Evolutionary conservation across 2,329 filamentous ascomycete species (phyloP).

Genomic region (Monosporascus sp.): DNA sequence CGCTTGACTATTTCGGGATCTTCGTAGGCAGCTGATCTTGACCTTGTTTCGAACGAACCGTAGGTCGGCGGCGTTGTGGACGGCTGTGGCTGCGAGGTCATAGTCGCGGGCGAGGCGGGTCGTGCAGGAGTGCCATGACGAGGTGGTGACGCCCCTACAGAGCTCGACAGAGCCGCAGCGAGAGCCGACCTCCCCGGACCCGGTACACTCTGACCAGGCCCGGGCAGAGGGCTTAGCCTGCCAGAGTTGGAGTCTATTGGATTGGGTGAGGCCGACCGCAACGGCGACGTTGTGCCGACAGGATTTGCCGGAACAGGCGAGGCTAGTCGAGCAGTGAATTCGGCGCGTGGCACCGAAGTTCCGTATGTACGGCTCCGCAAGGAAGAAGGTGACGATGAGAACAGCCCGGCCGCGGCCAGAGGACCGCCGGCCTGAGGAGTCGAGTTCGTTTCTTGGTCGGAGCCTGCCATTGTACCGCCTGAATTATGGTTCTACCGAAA

Average conservation of each 20-base stretch:
- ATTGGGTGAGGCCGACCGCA: slow-evolving; percentile 45
- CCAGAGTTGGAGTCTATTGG: slow-evolving; percentile 37
- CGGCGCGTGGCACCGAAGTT: slow-evolving; percentile 52
- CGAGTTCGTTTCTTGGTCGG: slow-evolving; percentile 34
- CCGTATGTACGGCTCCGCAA: slow-evolving; percentile 41
- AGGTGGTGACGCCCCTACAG: slow-evolving; percentile 64
- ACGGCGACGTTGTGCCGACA: slow-evolving; percentile 38
- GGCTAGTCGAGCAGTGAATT: slow-evolving; percentile 57
- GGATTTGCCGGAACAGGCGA: slow-evolving; percentile 49
- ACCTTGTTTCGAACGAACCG: slow-evolving; percentile 76
- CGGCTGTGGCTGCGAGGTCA: slow-evolving; percentile 39
- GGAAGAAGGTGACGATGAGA: slow-evolving; percentile 46
- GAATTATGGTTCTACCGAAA: slow-evolving; percentile 2
- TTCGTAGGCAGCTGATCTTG: slow-evolving; percentile 64
- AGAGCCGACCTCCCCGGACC: slow-evolving; percentile 84
- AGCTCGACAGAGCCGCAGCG: slow-evolving; percentile 78
- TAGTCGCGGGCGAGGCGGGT: slow-evolving; percentile 52
- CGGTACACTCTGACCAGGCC: slow-evolving; percentile 57
- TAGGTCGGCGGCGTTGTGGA: slow-evolving; percentile 66
- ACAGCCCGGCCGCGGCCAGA: slow-evolving; percentile 32
- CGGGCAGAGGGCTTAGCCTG: slow-evolving; percentile 59
- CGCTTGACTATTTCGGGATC: slow-evolving; percentile 88
- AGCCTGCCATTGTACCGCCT: slow-evolving; percentile 25
- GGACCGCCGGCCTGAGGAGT: slow-evolving; percentile 28
- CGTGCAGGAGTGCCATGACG: slow-evolving; percentile 63